Evolutionary conservation across 2,329 filamentous ascomycete genomes (phyloP), one percentile per base, ranked within the genome.

Genomic region (Amesomyces nigricolor): DNA sequence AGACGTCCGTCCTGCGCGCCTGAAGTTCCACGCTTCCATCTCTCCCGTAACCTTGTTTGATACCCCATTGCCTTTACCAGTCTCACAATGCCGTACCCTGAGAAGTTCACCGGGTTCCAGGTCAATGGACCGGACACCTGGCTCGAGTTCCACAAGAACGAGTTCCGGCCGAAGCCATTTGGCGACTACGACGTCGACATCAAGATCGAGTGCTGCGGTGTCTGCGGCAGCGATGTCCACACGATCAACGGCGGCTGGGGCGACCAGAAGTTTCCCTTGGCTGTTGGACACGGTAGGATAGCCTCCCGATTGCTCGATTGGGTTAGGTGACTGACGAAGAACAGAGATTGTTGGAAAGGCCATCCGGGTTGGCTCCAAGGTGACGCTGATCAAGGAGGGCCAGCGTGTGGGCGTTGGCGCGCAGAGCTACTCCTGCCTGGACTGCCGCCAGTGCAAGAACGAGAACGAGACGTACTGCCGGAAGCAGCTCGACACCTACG

Each of bases 111-210:
- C 55, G 80, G 81, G 61, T 85, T 84, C 73, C 79, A 83, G 71
- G 78, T 83, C 65, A 70, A 78, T 55, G 74, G 74, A 53, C 70
- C 77, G 22, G 77, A 77, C 49, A 76, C 73, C 45, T 82, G 78
- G 77, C 71, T 79, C 61, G 75, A 84, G 57, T 83, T 85, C 66
- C 75, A 85, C 65, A 87, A 89, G 73, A 83, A 86, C 67, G 71
- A 91, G 76, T 90, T 89, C 76, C 81, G 85, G 64, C 84, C 91
- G 56, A 94, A 95, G 76, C 87, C 88, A 16, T 95, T 95, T 69
- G 89, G 86, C 62, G 88, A 91, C 69, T 81, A 89, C 71, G 90
- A 96, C 68, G 83, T 96, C 65, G 90, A 95, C 69, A 82, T 96
- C 72, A 87, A 91, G 76, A 86, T 96, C 65, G 85, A 91, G 62